Evolutionary conservation across 2,329 filamentous ascomycete species (phyloP).

Genomic region (Fusarium newnesense): DNA sequence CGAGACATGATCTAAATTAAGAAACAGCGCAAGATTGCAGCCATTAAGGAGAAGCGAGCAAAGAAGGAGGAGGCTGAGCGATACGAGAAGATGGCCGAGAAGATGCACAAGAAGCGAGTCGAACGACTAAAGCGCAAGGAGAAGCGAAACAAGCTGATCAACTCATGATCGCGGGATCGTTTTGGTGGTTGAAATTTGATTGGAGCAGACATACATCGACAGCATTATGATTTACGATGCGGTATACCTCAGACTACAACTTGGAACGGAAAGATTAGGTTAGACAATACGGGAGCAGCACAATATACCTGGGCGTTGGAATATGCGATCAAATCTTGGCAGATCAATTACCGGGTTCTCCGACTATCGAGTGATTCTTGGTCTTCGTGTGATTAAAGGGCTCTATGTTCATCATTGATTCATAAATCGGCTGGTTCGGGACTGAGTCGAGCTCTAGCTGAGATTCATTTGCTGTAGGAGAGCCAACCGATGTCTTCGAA

Average conservation of each 20-base stretch:
- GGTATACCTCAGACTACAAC: conserved; percentile 27
- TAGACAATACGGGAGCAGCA: conserved; percentile 26
- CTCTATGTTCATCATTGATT: not conserved
- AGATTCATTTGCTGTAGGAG: not conserved
- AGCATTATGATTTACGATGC: conserved; percentile 41
- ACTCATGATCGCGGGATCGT: conserved; percentile 60
- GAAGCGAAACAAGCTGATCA: conserved; percentile 90
- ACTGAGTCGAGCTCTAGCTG: not conserved
- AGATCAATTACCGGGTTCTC: not conserved
- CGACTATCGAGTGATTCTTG: not conserved
- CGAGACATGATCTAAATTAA: conserved; percentile 17
- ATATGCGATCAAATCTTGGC: not conserved
- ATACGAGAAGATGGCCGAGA: conserved; percentile 93
- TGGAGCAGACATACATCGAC: conserved; percentile 14
- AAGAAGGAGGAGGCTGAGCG: conserved; percentile 93
- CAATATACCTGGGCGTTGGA: conserved; percentile 29
- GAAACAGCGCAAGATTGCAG: conserved; percentile 75
- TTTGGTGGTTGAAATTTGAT: not conserved
- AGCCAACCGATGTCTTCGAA: not conserved
- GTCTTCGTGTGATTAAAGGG: not conserved
- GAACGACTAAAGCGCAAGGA: conserved; percentile 94
- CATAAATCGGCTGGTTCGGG: not conserved
- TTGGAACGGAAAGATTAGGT: conserved; percentile 10
- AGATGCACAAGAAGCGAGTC: conserved; percentile 96
- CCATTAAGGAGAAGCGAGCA: conserved; percentile 84